Conservation (phyloP, 2,329 filamentous ascomycete species). For the Aureobasidium sp. region DNA sequence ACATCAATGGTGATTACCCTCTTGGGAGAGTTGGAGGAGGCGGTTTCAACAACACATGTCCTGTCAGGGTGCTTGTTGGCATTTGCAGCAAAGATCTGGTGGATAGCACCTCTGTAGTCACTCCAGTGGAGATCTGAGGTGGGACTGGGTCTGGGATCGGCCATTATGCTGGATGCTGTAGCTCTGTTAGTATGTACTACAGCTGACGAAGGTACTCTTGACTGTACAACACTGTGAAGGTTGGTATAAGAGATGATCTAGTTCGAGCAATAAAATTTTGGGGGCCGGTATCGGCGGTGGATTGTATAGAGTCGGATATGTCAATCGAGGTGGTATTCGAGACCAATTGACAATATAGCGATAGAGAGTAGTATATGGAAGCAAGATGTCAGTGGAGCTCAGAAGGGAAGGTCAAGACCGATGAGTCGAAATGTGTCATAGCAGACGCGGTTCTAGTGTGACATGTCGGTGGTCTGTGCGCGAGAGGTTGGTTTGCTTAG, state of each 20-base stretch:
- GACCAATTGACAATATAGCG: not conserved
- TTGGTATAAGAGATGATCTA: not conserved
- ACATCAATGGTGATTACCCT: conserved; percentile 15
- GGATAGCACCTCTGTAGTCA: conserved; percentile 57
- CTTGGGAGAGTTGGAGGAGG: conserved; percentile 35
- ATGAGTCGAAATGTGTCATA: conserved; percentile 12
- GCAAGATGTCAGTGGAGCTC: not conserved
- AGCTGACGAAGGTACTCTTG: not conserved
- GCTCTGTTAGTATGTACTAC: not conserved
- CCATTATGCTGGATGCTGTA: conserved; percentile 18
- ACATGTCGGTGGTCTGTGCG: not conserved
- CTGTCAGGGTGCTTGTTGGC: conserved; percentile 61
- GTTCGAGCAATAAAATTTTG: not conserved
- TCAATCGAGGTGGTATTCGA: not conserved
- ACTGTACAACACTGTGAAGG: not conserved
- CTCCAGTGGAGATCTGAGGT: conserved; percentile 61
- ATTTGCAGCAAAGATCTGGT: conserved; percentile 60
- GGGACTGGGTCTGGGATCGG: conserved; percentile 48
- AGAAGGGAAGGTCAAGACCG: conserved; percentile 2
- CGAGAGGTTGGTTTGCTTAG: not conserved
- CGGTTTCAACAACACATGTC: conserved; percentile 60
- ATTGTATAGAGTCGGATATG: not conserved
- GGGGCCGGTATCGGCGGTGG: conserved; percentile 9
- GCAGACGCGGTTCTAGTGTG: not conserved
- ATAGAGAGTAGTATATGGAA: not conserved